Evolutionary conservation across 768 basidiomycete genomes (phyloP).

Genomic region (Termitomyces bulborhizus): DNA sequence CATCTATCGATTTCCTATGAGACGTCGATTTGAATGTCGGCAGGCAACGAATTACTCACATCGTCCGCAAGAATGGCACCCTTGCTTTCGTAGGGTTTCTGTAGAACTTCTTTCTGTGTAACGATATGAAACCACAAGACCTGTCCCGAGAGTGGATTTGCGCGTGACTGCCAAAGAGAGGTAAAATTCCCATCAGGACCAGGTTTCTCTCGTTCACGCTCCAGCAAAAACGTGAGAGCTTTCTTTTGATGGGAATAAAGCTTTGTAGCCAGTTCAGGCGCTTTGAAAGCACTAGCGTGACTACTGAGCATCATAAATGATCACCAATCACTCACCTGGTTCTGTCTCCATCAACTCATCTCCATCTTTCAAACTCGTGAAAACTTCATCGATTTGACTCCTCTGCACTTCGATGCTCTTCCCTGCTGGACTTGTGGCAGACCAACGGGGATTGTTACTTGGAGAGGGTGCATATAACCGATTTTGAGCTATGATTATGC

Average conservation of each 20-base stretch:
- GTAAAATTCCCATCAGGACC: constrained; percentile 55
- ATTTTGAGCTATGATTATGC: constrained; percentile 31
- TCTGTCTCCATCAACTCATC: constrained; percentile 85
- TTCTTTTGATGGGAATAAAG: constrained; percentile 99
- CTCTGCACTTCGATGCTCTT: constrained; percentile 90
- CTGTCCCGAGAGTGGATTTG: constrained; percentile 39
- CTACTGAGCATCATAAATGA: neutral
- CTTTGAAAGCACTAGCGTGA: constrained; percentile 25
- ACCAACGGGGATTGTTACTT: constrained; percentile 44
- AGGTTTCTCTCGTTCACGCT: constrained; percentile 69
- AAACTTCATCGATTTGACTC: constrained; percentile 90
- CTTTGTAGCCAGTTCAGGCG: constrained; percentile 68
- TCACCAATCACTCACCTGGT: constrained; percentile 50
- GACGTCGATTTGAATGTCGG: neutral
- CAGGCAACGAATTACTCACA: constrained; percentile 42
- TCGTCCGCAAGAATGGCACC: constrained; percentile 96
- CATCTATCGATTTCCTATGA: constrained; percentile 54
- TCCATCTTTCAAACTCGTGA: constrained; percentile 81
- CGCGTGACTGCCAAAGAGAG: constrained; percentile 63
- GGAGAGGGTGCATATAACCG: constrained; percentile 30
- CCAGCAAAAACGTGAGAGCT: constrained; percentile 90
- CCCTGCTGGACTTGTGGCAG: constrained; percentile 45
- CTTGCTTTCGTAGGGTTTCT: constrained; percentile 67
- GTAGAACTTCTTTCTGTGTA: constrained; percentile 68
- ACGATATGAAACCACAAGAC: constrained; percentile 75